Base-by-base conservation (phyloP, 2,329 filamentous ascomycete species). In the Rhynchosporium agropyri region DNA sequence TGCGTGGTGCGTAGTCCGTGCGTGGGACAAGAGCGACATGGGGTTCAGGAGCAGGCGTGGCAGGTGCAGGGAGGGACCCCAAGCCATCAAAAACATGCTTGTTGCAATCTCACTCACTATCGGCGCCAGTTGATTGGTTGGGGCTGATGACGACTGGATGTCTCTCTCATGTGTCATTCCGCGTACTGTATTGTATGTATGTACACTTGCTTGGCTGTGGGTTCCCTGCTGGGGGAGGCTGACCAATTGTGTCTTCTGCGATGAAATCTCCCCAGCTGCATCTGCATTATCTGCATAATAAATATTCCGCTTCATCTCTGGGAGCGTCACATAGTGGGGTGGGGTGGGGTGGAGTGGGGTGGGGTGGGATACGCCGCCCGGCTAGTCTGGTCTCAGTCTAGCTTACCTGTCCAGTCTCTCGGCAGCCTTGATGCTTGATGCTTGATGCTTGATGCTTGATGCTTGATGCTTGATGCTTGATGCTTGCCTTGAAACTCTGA, bases 21-120 rank as follows among this genome's bases (percentile, higher is more conserved):
- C 51, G 51, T 54, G 51, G 51, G 51, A 33, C 51, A 54, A n/a
- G 20, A 42, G 45, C 40, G 40, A 57, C 54, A 45, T 33, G 42
- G 40, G 54, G 20, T 40, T 20, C 10, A 20, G 31, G 20, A 56
- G 20, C 38, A 43, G 29, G 54, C 28, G 40, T 57, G 54, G 40
- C 38, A 57, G 20, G 20, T 20, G 20, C 20, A 20, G 20, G 20
- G 20, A 20, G 40, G 60, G 62, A 61, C 57, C 60, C 58, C 28
- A 54, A 60, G 60, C 59, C 55, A 49, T 50, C 20, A 20, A 20
- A 28, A 31, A 43, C n/a, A 57, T 57, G 42, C 43, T 38, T 49
- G 56, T 67, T 60, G 61, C 62, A 67, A 64, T 65, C 61, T 42
- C 38, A n/a, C 45, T 69, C 38, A n/a, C 45, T 69, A 69, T 69